These are phyloP conservation scores for Pichia sp. DNA, from an alignment of 1,139 yeast genomes.

Conservation along the genomic window DNA sequence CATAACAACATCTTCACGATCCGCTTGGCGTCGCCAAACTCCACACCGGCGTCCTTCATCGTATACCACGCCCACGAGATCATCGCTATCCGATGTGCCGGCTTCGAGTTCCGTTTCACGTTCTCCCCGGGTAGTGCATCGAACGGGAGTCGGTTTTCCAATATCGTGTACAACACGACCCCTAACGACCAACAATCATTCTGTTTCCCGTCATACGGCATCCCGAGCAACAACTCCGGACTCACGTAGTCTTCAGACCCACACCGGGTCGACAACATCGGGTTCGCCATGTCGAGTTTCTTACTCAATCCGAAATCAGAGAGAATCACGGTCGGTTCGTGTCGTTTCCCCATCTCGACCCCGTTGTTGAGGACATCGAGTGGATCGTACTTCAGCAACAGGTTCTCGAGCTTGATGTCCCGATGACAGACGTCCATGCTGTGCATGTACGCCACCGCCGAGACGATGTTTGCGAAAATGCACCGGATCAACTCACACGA, in stretches of 20 bases:
- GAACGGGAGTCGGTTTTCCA: conserved; percentile 88
- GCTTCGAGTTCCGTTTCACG: conserved; percentile 48
- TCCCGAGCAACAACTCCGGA: conserved; percentile 88
- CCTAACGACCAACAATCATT: conserved; percentile 96
- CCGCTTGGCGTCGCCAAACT: conserved; percentile 40
- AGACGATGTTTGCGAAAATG: conserved; percentile 64
- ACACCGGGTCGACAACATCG: conserved; percentile 78
- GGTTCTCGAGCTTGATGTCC: conserved; percentile 84
- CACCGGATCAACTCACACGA: conserved; percentile 52
- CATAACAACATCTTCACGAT: conserved; percentile 54
- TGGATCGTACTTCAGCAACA: conserved; percentile 47
- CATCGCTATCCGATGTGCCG: conserved; percentile 89
- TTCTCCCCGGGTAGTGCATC: conserved; percentile 57
- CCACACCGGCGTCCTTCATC: conserved; percentile 34
- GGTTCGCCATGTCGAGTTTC: conserved; percentile 53
- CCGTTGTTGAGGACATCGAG: conserved; percentile 30
- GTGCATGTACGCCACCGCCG: conserved; percentile 77
- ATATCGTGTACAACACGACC: conserved; percentile 75
- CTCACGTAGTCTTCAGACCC: conserved; percentile 96
- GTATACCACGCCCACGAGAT: conserved; percentile 87
- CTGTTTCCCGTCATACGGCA: conserved; percentile 84
- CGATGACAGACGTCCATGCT: conserved; percentile 69
- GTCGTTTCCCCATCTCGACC: conserved; percentile 23
- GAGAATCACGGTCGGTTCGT: conserved; percentile 52
- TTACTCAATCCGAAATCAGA: conserved; percentile 92